Conservation (phyloP, 306 rosid genomes). For the Cicer chorassanicum region DNA sequence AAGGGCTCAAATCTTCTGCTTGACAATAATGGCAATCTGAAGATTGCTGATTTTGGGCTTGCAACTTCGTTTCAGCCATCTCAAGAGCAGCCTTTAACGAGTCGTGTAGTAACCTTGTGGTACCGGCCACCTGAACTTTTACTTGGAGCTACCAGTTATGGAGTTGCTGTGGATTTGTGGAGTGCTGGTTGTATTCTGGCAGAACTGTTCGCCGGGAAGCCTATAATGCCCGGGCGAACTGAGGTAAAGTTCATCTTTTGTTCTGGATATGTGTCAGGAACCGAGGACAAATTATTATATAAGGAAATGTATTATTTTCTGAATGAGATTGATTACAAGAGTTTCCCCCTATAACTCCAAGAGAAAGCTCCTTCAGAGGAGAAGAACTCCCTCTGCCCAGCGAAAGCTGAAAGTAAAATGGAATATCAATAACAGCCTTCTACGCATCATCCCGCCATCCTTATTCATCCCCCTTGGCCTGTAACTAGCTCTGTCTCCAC, state of each 20-base stretch:
- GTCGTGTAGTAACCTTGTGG: slow-evolving; percentile 92
- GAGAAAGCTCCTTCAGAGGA: background rate
- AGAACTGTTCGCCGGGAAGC: slow-evolving; percentile 77
- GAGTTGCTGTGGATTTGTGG: slow-evolving; percentile 82
- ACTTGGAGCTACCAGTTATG: slow-evolving; percentile 81
- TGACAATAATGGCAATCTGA: slow-evolving; percentile 70
- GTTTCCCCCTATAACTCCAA: background rate
- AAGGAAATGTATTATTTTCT: background rate
- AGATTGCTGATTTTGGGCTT: slow-evolving; percentile 86
- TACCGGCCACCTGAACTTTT: slow-evolving; percentile 91
- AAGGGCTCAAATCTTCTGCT: slow-evolving; percentile 84
- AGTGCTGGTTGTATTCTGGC: slow-evolving; percentile 92
- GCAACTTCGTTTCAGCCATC: slow-evolving; percentile 61
- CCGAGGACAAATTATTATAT: background rate
- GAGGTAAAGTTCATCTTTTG: slow-evolving; percentile 63
- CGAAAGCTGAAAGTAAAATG: background rate
- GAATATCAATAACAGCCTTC: background rate
- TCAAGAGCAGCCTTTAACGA: slow-evolving; percentile 75
- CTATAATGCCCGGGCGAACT: slow-evolving; percentile 89
- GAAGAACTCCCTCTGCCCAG: background rate
- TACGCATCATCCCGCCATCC: background rate
- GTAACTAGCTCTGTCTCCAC: background rate
- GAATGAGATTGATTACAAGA: background rate
- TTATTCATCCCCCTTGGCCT: background rate
- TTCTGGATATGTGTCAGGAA: slow-evolving; percentile 5